Evolutionary conservation across 257 asterid species (phyloP).

Genomic region (Solanum pinnatisectum): DNA sequence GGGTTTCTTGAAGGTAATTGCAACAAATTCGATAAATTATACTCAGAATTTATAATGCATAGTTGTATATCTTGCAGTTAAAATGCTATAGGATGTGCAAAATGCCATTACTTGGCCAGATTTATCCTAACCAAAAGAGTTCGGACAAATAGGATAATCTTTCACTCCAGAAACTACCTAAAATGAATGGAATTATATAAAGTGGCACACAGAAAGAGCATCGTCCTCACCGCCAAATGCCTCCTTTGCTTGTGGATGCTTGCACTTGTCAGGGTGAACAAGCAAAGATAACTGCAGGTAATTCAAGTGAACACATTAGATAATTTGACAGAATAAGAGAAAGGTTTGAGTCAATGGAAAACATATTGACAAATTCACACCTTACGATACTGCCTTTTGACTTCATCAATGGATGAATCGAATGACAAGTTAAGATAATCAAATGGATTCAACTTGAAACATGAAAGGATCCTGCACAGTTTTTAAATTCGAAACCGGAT

Average conservation of each 20-base stretch:
- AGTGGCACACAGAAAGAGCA: not conserved
- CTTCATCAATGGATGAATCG: slow-evolving; percentile 68
- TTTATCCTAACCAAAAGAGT: not conserved
- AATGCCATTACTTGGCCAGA: not conserved
- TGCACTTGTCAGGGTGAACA: slow-evolving; percentile 99
- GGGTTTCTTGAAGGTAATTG: not conserved
- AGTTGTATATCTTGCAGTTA: not conserved
- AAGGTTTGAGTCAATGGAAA: not conserved
- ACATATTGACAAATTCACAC: slow-evolving; percentile 23
- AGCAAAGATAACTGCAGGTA: slow-evolving; percentile 70
- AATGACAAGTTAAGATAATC: slow-evolving; percentile 83
- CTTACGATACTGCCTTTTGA: slow-evolving; percentile 91
- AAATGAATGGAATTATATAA: not conserved
- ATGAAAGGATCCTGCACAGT: slow-evolving; percentile 82
- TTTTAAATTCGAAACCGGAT: not conserved
- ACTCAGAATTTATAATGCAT: not conserved
- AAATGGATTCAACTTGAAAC: slow-evolving; percentile 95
- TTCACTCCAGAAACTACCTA: not conserved
- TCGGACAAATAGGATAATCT: not conserved
- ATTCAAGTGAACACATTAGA: not conserved
- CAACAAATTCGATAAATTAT: not conserved
- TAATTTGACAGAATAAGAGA: slow-evolving; percentile 1
- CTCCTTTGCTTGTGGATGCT: slow-evolving; percentile 98
- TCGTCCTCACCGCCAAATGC: slow-evolving; percentile 82
- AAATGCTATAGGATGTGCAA: not conserved